Conservation (phyloP, 306 rosid genomes). For the Luffa acutangula region DNA sequence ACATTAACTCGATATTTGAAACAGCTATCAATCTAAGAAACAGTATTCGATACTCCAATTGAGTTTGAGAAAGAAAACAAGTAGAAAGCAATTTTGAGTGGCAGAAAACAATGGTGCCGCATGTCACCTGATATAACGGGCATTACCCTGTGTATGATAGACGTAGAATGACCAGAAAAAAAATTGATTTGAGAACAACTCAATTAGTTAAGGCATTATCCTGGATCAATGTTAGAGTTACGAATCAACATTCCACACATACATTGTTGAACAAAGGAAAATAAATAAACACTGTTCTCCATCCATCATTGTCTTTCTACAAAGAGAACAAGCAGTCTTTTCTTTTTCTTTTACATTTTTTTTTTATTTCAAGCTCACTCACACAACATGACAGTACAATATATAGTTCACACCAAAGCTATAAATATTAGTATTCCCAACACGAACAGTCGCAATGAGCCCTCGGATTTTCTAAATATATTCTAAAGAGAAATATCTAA, state of each 20-base stretch:
- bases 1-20: not conserved
- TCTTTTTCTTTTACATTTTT: not conserved
- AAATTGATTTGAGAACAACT: too few relatives aligned
- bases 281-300: not conserved
- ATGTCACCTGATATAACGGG: not conserved
- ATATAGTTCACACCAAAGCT: conserved; percentile 9
- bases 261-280: not conserved
- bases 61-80: not conserved
- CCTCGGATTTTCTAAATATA: not conserved
- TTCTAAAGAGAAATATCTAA: not conserved
- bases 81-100: not conserved
- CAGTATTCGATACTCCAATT: not conserved
- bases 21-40: not conserved
- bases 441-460: not conserved
- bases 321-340: not conserved
- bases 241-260: too few relatives aligned
- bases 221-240: too few relatives aligned
- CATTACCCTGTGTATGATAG: not conserved
- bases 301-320: not conserved
- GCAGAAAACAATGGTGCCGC: not conserved
- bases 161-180: not conserved
- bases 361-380: not conserved
- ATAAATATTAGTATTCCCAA: not conserved
- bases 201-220: too few relatives aligned
- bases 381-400: not conserved